Conservation (phyloP, 257 asterid species). For the Solanum pinnatisectum region DNA sequence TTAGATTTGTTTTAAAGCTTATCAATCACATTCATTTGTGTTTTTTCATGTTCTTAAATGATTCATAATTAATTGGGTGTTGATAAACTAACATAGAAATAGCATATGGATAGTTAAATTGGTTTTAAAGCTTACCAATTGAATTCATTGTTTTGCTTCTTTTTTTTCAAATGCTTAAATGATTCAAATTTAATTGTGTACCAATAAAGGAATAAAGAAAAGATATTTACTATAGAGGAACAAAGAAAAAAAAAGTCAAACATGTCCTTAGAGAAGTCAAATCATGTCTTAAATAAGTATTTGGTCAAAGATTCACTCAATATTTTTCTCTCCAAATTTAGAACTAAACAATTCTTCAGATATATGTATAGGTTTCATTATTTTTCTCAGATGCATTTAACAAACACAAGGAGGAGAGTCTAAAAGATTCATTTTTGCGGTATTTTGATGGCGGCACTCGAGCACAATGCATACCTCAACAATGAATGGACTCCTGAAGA, state of each 20-base stretch:
- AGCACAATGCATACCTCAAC: conserved; percentile 57
- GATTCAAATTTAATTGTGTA: too few relatives aligned
- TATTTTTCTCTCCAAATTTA: neutral
- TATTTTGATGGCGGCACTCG: conserved; percentile 25
- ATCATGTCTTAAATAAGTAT: neutral
- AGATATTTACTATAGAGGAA: too few relatives aligned
- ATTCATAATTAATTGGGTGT: neutral
- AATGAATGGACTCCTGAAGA: conserved; percentile 66
- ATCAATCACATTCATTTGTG: neutral
- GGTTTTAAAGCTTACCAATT: neutral
- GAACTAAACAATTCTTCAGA: neutral
- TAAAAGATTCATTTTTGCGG: neutral
- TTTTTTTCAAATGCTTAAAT: too few relatives aligned
- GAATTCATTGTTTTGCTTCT: neutral
- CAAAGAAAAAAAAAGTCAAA: neutral
- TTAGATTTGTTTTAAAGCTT: too few relatives aligned
- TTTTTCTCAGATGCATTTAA: neutral
- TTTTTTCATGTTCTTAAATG: neutral
- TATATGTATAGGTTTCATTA: neutral
- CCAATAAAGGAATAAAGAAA: too few relatives aligned
- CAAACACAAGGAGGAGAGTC: neutral
- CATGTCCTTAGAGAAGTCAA: neutral
- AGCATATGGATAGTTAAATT: neutral
- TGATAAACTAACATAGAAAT: neutral
- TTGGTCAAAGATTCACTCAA: neutral